These are phyloP conservation scores for Botrytis galanthina DNA, from an alignment of 2,329 filamentous ascomycete species.

Conservation along the genomic window DNA sequence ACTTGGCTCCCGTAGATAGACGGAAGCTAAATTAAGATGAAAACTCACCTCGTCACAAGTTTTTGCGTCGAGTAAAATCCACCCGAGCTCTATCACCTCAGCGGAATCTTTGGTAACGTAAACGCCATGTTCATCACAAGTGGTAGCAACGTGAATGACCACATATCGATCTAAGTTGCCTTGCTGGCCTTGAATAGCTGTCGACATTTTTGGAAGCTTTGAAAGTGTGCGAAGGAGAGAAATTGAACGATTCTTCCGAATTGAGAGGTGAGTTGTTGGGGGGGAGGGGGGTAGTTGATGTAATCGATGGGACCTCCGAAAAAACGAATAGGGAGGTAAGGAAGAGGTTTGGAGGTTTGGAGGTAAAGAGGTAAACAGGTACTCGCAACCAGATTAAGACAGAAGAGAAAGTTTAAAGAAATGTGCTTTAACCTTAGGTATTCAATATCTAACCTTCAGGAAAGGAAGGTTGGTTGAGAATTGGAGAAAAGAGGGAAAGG, in stretches of 20 bases:
- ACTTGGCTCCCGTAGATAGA: slow-evolving; percentile 9
- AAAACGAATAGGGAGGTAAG: slow-evolving; percentile 63
- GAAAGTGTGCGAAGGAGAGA: slow-evolving; percentile 38
- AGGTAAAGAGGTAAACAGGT: slow-evolving; percentile 46
- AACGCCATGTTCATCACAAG: slow-evolving; percentile 97
- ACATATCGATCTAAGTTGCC: slow-evolving; percentile 91
- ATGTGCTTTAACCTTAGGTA: slow-evolving; percentile 4
- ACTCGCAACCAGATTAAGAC: slow-evolving; percentile 18
- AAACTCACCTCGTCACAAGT: slow-evolving; percentile 81
- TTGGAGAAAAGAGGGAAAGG: background rate
- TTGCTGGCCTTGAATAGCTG: slow-evolving; percentile 51
- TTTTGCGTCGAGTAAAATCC: slow-evolving; percentile 93
- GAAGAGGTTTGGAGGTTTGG: slow-evolving; percentile 50
- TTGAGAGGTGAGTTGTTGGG: slow-evolving; percentile 53
- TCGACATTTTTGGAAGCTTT: slow-evolving; percentile 59
- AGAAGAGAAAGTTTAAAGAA: slow-evolving; percentile 16
- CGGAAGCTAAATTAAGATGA: slow-evolving; percentile 14
- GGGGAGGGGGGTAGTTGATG: slow-evolving; percentile 44
- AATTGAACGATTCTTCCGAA: slow-evolving; percentile 21
- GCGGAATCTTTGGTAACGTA: slow-evolving; percentile 99
- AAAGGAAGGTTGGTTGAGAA: slow-evolving; percentile 10
- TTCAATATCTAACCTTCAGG: background rate
- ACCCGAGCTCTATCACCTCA: slow-evolving; percentile 98
- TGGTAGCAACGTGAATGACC: slow-evolving; percentile 97
- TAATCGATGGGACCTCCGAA: slow-evolving; percentile 47